These are phyloP conservation scores for Saksenaea oblongispora DNA, from an alignment of 371 early-diverging fungal genomes.

Conservation along the genomic window DNA sequence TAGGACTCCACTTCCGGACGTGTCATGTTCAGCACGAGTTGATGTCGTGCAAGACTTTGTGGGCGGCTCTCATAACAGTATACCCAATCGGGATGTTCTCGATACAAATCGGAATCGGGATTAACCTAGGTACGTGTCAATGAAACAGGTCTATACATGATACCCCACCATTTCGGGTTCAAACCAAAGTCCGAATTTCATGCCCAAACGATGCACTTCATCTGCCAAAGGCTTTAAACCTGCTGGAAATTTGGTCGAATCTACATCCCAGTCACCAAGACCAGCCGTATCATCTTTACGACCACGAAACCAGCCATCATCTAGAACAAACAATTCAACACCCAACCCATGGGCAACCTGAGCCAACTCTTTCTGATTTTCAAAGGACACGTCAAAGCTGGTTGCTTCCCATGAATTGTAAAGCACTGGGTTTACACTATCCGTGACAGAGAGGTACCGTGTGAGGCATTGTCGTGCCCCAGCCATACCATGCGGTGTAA, in stretches of 20 bases:
- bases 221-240: constrained; percentile 50
- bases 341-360: constrained; percentile 35
- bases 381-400: constrained; percentile 28
- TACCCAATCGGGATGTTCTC: constrained; percentile 51
- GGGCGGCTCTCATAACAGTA: constrained; percentile 29
- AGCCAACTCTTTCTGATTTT: constrained; percentile 29
- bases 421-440: constrained; percentile 29
- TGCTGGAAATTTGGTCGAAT: constrained; percentile 46
- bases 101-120: constrained; percentile 41
- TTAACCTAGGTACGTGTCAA: constrained; percentile 22
- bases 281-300: constrained; percentile 41
- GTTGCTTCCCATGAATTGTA: constrained; percentile 53
- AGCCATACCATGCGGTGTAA: constrained; percentile 26
- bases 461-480: constrained; percentile 36
- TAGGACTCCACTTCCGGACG: constrained; percentile 29
- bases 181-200: constrained; percentile 61
- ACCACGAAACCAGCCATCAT: constrained; percentile 57
- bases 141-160: neutral
- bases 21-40: constrained; percentile 37
- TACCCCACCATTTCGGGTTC: constrained; percentile 47
- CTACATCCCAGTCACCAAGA: constrained; percentile 58
- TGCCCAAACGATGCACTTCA: constrained; percentile 40
- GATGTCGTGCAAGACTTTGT: constrained; percentile 31
- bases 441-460: constrained; percentile 15
- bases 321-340: constrained; percentile 48